Evolutionary conservation across 2,329 filamentous ascomycete species (phyloP), one percentile per base, ranked within the genome.

Genomic region (Camptophora hylomeconis): DNA sequence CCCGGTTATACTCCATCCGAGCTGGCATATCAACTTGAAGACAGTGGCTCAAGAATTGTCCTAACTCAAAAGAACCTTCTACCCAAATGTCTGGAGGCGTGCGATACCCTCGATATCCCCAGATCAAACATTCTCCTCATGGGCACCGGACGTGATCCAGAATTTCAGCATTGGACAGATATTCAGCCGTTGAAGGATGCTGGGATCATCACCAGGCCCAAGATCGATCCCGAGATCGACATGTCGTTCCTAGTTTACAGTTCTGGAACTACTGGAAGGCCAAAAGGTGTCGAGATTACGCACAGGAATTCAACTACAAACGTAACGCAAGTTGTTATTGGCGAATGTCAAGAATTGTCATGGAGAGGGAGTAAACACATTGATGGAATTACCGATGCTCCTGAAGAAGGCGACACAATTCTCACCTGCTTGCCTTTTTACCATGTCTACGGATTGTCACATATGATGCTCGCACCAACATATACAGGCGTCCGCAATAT

Each of bases 241-340:
- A 52, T 89, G 15, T 78, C 82, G 0, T 92, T 89, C 46, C 56
- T 94, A 33, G 82, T 92, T 1, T 94, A 92, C 53, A 83, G 76
- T 27, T 86, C 78, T 5, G 87, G 87, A 5, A 95, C 87, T 0
- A 94, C 87, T 0, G 87, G 87, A 2, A 60, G 84, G 28, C 86
- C 87, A 0, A 95, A 95, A 54, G 87, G 86, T 10, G 87, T 94
- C 9, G 80, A 82, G 69, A 63, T 94, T 17, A 79, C 73, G 5
- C 87, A 95, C 54, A 54, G 59, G 40, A 94, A 94, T 50, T 75
- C 93, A 35, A 69, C 92, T 7, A 60, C 81, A 35, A 92, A 93
- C 51, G 49, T 74, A 5, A 42, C 69, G 17, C 75, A 80, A 54
- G 48, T 65, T 16, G 50, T 52, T 2, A 47, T 54, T 15, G 57